Conservation (phyloP, 495 filamentous ascomycete genomes). For the Hamigera avellanea region DNA sequence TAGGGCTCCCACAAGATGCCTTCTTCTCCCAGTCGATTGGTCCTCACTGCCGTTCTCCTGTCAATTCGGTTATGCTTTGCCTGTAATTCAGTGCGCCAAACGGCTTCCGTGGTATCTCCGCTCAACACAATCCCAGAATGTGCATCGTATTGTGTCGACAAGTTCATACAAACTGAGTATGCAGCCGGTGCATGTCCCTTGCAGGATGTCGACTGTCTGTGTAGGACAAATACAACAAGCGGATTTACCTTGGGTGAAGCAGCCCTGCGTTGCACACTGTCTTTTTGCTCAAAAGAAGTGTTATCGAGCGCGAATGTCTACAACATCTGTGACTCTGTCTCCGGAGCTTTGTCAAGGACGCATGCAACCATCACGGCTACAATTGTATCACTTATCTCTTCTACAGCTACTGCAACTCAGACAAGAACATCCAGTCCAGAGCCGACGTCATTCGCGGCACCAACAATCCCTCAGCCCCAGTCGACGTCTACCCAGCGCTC, state of each 20-base stretch:
- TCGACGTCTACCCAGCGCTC: not conserved
- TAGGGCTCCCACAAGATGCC: conserved; percentile 24
- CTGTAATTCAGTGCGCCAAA: conserved; percentile 5
- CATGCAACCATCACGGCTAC: conserved; percentile 51
- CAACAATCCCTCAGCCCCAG: not conserved
- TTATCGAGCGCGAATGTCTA: conserved; percentile 28
- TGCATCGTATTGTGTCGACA: conserved; percentile 48
- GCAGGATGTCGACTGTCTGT: conserved; percentile 50
- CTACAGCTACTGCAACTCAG: conserved; percentile 3
- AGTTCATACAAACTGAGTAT: conserved; percentile 51
- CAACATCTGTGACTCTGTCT: conserved; percentile 44
- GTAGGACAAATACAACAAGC: conserved; percentile 41
- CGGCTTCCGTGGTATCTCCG: conserved; percentile 12
- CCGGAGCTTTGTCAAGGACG: conserved; percentile 42
- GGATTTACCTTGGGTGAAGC: conserved; percentile 63
- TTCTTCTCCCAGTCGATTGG: conserved; percentile 15
- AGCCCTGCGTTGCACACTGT: conserved; percentile 49
- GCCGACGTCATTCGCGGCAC: conserved; percentile 1
- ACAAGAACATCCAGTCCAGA: conserved; percentile 5
- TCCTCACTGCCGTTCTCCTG: conserved; percentile 15
- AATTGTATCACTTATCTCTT: conserved; percentile 24
- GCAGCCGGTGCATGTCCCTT: conserved; percentile 33
- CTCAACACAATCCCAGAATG: conserved; percentile 46
- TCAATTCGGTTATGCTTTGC: conserved; percentile 11
- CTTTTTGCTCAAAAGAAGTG: conserved; percentile 22